phyloP scores from a whole-genome alignment of 257 asterid species.

The Sherardia arvensis region DNA sequence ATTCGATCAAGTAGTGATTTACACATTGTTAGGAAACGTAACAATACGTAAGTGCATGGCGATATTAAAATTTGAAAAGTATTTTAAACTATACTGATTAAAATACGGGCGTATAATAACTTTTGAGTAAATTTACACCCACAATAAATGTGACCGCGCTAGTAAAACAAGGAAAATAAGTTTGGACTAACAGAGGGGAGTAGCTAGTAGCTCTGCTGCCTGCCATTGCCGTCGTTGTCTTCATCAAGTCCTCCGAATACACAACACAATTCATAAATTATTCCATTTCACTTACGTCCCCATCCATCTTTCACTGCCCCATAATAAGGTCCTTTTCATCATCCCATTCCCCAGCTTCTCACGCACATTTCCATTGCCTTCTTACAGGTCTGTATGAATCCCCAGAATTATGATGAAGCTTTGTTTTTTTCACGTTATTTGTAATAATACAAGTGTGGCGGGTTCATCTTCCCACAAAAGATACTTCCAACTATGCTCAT shows the following conservation, averaged over 20 bases:
- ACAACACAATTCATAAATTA: background rate
- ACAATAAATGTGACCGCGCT: background rate
- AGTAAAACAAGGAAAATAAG: background rate
- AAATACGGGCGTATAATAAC: no score
- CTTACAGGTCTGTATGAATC: background rate
- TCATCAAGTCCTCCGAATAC: background rate
- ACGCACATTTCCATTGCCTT: background rate
- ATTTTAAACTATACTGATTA: no score
- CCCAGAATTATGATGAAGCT: background rate
- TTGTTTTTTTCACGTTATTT: background rate
- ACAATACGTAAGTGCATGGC: no score
- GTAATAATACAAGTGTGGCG: background rate
- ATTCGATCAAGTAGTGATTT: no score
- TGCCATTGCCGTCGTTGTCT: background rate
- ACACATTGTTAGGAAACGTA: no score
- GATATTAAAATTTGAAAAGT: no score
- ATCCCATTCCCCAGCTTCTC: background rate
- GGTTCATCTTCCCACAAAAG: conserved; percentile 2
- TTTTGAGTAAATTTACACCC: no score
- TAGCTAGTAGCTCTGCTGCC: background rate
- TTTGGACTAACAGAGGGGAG: background rate
- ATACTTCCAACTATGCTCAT: conserved; percentile 8
- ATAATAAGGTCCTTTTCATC: background rate
- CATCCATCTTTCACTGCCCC: background rate
- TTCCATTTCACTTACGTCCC: background rate